Percentiles rank a stretch among this genome's conserved stretches.
These are phyloP conservation scores for Falciphora oryzae DNA, from an alignment of 2,329 filamentous ascomycete genomes.

Conservation along the genomic window DNA sequence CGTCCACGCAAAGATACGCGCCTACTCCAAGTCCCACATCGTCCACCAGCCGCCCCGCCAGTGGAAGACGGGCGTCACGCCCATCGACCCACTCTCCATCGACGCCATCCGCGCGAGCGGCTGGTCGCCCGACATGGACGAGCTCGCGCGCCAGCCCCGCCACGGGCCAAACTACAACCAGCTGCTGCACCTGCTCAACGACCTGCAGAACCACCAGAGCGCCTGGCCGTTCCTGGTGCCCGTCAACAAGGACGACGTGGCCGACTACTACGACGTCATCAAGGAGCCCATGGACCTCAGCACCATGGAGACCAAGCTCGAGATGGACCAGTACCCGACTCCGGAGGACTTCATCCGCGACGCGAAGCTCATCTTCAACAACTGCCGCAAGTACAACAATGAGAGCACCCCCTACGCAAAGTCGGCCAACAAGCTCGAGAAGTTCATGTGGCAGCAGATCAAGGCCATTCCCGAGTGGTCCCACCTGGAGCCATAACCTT, in stretches of 20 bases:
- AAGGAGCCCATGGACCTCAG: slow-evolving; percentile 70
- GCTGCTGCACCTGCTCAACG: slow-evolving; percentile 63
- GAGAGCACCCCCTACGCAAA: slow-evolving; percentile 71
- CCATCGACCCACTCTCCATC: slow-evolving; percentile 64
- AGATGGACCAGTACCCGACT: slow-evolving; percentile 63
- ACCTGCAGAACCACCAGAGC: slow-evolving; percentile 66
- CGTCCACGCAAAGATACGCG: slow-evolving; percentile 66
- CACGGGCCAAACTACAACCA: slow-evolving; percentile 72
- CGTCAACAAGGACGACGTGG: slow-evolving; percentile 69
- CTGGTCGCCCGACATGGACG: slow-evolving; percentile 73
- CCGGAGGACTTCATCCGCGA: slow-evolving; percentile 70
- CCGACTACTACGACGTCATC: slow-evolving; percentile 75
- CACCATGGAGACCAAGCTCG: slow-evolving; percentile 69
- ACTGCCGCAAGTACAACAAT: slow-evolving; percentile 69
- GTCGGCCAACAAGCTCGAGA: slow-evolving; percentile 64
- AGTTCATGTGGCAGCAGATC: slow-evolving; percentile 68
- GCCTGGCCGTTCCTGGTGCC: slow-evolving; percentile 72
- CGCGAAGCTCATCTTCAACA: slow-evolving; percentile 65
- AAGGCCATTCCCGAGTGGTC: slow-evolving; percentile 66
- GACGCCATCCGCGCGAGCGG: slow-evolving; percentile 64
- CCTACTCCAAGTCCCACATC: slow-evolving; percentile 63
- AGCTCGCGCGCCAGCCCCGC: slow-evolving; percentile 65
- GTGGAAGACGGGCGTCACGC: slow-evolving; percentile 45
- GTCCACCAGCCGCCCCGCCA: slow-evolving; percentile 61
- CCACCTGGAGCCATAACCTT: slow-evolving; percentile 7